Evolutionary conservation across 2,329 filamentous ascomycete genomes (phyloP), one percentile per base, ranked within the genome.

Genomic region (Cladosporium sp.): DNA sequence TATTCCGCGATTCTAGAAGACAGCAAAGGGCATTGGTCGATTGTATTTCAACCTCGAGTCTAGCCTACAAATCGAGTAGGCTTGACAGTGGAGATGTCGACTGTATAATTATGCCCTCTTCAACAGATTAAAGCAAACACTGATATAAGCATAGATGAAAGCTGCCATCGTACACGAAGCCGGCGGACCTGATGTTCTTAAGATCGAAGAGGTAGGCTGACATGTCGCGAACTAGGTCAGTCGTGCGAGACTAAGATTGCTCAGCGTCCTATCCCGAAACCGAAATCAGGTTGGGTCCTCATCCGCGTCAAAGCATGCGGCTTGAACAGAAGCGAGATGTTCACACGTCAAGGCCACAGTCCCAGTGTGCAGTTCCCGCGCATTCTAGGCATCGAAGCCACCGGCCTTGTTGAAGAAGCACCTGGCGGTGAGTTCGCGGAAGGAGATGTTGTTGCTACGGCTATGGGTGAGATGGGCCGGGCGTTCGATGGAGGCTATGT

Each of bases 401-500:
- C 72, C 8, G 78, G 78, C 1, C 60, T 68, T 7, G 71, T 79
- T 3, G 75, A 70, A 15, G 62, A 65, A n/a, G 72, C 71, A 17
- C 70, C 73, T 1, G 63, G 63, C n/a, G 58, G 65, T 3, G 67
- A 70, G 25, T 76, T 79, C 57, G 60, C 68, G 13, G 58, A 68
- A 40, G 78, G 77, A 1, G 68, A 71, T 10, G 68, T 72, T 15
- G 76, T 80, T 1, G 76, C 75, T 1, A 80, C 77, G 2, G 74
- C 72, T 15, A 79, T 80, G 76, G 78, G 78, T 6, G 78, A 77
- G 0, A 73, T 81, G 42, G 67, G 78, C 1, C 64, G 77, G 6
- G 65, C 66, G 15, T 77, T 79, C 54, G 74, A 80, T 60, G 78
- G 79, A 8, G 76, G 76, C 0, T 81, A 80, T 61, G 49, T 49